Evolutionary conservation across 148 eudicot genomes (phyloP).

Genomic region (Chenopodium suecicum): DNA sequence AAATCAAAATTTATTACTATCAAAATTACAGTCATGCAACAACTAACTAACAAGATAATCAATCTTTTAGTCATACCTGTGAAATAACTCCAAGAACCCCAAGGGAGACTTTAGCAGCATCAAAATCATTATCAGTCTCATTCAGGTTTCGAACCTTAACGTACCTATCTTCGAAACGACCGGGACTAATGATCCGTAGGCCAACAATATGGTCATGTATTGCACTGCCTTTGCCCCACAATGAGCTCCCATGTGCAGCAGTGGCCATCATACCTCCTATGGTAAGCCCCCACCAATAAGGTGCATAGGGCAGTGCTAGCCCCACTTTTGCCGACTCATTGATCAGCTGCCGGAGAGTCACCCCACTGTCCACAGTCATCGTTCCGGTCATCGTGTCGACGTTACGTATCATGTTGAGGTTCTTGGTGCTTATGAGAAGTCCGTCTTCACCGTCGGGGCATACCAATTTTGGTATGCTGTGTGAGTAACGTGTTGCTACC

Average conservation of each 20-base stretch:
- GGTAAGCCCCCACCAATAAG: conserved; percentile 82
- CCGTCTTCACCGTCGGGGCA: conserved; percentile 62
- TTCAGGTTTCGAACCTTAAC: conserved; percentile 35
- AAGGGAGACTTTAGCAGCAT: conserved; percentile 71
- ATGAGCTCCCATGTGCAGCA: conserved; percentile 78
- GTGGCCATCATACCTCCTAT: conserved; percentile 70
- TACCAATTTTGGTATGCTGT: conserved; percentile 65
- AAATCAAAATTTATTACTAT: neutral
- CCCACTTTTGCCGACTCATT: conserved; percentile 48
- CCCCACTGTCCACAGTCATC: conserved; percentile 58
- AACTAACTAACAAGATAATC: too few relatives aligned
- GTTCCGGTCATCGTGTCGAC: conserved; percentile 25
- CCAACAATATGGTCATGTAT: conserved; percentile 61
- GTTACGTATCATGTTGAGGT: conserved; percentile 35
- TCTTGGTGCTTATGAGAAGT: conserved; percentile 60
- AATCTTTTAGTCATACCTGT: conserved; percentile 37
- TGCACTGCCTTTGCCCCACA: conserved; percentile 70
- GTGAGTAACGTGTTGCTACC: conserved; percentile 50
- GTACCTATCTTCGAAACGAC: conserved; percentile 36
- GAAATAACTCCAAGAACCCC: conserved; percentile 87
- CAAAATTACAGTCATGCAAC: too few relatives aligned
- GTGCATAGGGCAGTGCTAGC: conserved; percentile 58
- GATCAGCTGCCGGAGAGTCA: conserved; percentile 53
- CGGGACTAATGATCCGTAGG: conserved; percentile 55
- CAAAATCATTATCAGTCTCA: conserved; percentile 34